Conservation (phyloP, 2,329 filamentous ascomycete genomes). For the Pezicula rhizophila region DNA sequence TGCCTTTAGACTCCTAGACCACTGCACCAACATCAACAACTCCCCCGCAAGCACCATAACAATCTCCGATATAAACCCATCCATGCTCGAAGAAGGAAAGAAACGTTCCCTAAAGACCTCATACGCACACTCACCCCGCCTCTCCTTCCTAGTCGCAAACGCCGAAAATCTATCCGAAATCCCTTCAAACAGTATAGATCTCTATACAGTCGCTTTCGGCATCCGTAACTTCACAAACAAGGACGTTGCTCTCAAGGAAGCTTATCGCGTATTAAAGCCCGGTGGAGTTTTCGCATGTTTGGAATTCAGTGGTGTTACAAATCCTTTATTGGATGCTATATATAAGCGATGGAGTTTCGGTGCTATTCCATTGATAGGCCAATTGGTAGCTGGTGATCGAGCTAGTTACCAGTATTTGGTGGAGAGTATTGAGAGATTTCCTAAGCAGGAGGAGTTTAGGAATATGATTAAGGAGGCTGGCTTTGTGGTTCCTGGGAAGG, state of each 20-base stretch:
- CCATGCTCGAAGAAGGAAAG: slow-evolving; percentile 85
- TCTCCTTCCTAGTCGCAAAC: slow-evolving; percentile 82
- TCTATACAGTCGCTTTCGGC: slow-evolving; percentile 96
- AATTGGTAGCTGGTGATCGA: slow-evolving; percentile 86
- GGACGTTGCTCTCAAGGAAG: slow-evolving; percentile 73
- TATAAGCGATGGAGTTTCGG: slow-evolving; percentile 97
- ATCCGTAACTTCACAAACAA: slow-evolving; percentile 97
- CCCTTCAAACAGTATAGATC: slow-evolving; percentile 67
- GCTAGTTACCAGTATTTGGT: slow-evolving; percentile 98
- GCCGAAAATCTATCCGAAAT: slow-evolving; percentile 70
- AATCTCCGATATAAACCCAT: slow-evolving; percentile 91
- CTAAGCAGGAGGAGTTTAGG: slow-evolving; percentile 76
- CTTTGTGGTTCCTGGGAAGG: slow-evolving; percentile 74
- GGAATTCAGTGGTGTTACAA: slow-evolving; percentile 79
- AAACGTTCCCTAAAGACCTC: slow-evolving; percentile 62
- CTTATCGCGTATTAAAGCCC: slow-evolving; percentile 82
- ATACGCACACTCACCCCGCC: slow-evolving; percentile 46
- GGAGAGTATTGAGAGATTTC: slow-evolving; percentile 94
- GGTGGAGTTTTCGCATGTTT: slow-evolving; percentile 95
- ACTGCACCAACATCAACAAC: slow-evolving; percentile 72
- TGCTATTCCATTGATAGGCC: slow-evolving; percentile 90
- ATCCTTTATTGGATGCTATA: slow-evolving; percentile 70
- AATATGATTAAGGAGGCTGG: slow-evolving; percentile 79
- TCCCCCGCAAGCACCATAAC: slow-evolving; percentile 79
- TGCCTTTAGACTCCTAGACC: slow-evolving; percentile 90